Evolutionary conservation across 2,329 filamentous ascomycete genomes (phyloP), one percentile per base, ranked within the genome.

Genomic region (Calonectria ilicicola): DNA sequence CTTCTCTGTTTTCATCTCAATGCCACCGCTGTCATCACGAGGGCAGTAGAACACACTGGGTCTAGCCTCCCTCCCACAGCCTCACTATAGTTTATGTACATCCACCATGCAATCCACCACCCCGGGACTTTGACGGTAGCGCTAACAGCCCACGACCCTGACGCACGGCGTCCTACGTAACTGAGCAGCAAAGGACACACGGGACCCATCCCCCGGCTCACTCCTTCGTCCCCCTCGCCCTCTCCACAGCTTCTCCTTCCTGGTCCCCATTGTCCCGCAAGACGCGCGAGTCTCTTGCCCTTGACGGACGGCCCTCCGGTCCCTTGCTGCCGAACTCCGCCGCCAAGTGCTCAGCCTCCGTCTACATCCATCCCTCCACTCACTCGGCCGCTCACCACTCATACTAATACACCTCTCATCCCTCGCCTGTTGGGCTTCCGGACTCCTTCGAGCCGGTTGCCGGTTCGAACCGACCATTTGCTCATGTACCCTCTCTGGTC

Each of bases 401-500:
- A 72, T 67, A 62, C 67, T 46, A 62, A 44, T 38, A 26, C 32
- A 40, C 44, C 53, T 56, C 58, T 69, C 74, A 74, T 51, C 62
- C 66, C 71, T 78, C 77, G 68, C 69, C 65, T 63, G 32, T 67
- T 65, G 71, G 67, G 67, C 46, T 71, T 58, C 65, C 40, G 65
- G 32, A 35, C 35, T 69, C 56, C 10, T 66, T 70, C 51, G 67
- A 73, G 62, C 73, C 70, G 73, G 62, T 42, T 70, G 26, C 69
- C 74, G 74, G 75, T 76, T 76, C 75, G 74, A 77, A 65, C 70
- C 69, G 76, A 75, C 73, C 44, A 76, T 63, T 26, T 72, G 70
- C 76, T 64, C 78, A 80, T 80, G 78, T 75, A 73, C 77, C 69
- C 73, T 77, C 73, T 74, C 49, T 73, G 75, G 75, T 74, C 76